Conservation (phyloP, 2,329 filamentous ascomycete species). For the Dactylellina sp. region DNA sequence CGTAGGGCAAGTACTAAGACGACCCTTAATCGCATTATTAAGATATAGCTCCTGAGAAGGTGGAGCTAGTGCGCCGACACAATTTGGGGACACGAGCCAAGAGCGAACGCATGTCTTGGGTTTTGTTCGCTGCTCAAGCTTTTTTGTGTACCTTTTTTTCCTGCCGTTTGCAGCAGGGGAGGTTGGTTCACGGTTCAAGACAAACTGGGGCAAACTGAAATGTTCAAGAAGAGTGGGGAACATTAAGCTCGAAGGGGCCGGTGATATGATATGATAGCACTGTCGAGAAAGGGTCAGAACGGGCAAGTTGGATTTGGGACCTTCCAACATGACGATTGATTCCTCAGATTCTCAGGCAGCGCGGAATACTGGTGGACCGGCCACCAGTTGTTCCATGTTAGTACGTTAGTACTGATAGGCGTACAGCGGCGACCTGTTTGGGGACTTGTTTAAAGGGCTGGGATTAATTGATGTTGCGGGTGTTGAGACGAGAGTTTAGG, state of each 20-base stretch:
- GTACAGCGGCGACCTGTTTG: no score
- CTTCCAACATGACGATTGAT: neutral
- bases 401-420: no score
- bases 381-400: no score
- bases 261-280: no score
- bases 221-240: slow-evolving; percentile 2
- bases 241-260: no score
- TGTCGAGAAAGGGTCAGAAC: neutral
- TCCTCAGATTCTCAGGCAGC: neutral
- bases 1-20: no score
- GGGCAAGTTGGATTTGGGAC: neutral
- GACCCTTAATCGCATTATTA: slow-evolving; percentile 1
- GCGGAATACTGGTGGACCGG: neutral
- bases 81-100: neutral
- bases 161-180: slow-evolving; percentile 39
- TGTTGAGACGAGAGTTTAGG: slow-evolving; percentile 35
- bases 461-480: slow-evolving; percentile 15
- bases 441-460: no score
- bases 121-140: neutral
- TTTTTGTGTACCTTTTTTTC: slow-evolving; percentile 18
- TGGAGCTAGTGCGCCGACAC: neutral
- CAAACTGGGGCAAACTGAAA: neutral
- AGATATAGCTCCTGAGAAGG: neutral
- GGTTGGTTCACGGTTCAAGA: slow-evolving; percentile 28
- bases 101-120: neutral